These are phyloP conservation scores for Calonectria ilicicola DNA, from an alignment of 2,329 filamentous ascomycete species.

Conservation along the genomic window DNA sequence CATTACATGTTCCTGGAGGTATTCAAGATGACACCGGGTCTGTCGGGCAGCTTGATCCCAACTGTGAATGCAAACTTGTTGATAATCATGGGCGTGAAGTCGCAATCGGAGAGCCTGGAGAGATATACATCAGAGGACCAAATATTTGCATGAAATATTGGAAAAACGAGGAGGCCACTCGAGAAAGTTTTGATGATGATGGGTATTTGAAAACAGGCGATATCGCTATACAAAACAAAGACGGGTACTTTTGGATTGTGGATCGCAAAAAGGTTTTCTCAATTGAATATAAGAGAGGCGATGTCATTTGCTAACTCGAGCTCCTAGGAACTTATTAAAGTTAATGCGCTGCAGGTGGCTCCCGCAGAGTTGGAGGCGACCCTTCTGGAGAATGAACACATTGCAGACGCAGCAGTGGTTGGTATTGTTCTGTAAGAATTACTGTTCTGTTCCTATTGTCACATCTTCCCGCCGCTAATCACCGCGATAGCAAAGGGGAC, in stretches of 20 bases:
- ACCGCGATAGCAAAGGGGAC: constrained; percentile 52
- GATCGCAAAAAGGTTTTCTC: constrained; percentile 61
- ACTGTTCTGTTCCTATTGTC: neutral
- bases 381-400: constrained; percentile 61
- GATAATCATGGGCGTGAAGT: constrained; percentile 66
- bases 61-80: constrained; percentile 65
- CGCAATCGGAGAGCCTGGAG: constrained; percentile 59
- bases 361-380: constrained; percentile 68
- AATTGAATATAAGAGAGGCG: too few relatives aligned
- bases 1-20: constrained; percentile 55
- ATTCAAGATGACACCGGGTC: constrained; percentile 53
- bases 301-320: neutral
- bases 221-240: constrained; percentile 60
- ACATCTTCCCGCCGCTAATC: neutral
- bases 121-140: constrained; percentile 66
- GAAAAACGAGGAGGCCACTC: constrained; percentile 66
- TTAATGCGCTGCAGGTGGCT: constrained; percentile 70
- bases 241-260: constrained; percentile 59
- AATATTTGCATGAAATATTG: constrained; percentile 71
- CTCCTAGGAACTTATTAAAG: constrained; percentile 67
- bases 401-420: constrained; percentile 67
- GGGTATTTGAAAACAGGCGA: constrained; percentile 73
- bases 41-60: constrained; percentile 66
- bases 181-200: constrained; percentile 60
- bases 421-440: constrained; percentile 59